Evolutionary conservation across 345 rosid species (phyloP).

Genomic region (Eucalyptus melliodora): DNA sequence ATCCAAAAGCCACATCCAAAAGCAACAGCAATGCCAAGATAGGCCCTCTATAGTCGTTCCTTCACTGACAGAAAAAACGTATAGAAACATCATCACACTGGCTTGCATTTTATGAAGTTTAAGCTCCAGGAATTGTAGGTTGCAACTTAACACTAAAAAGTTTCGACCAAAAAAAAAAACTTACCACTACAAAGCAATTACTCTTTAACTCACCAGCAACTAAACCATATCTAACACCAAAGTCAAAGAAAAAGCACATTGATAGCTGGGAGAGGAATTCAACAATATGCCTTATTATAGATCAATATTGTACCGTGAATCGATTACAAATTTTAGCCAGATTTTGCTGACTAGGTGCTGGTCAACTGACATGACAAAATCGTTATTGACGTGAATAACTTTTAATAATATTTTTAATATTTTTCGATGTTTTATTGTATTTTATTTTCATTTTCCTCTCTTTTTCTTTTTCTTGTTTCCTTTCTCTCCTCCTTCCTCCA

Average conservation of each 20-base stretch:
- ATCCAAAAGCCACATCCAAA: not conserved
- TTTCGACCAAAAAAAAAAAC: not conserved
- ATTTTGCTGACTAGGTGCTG: accelerated
- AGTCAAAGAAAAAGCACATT: not conserved
- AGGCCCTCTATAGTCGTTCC: not conserved
- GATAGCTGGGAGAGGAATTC: not conserved
- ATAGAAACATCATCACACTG: not conserved
- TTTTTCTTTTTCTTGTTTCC: too few relatives aligned
- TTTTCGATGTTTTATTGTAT: too few relatives aligned
- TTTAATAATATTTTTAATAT: too few relatives aligned
- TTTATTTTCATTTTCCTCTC: too few relatives aligned
- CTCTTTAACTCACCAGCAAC: not conserved
- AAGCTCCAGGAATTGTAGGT: not conserved
- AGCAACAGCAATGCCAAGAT: not conserved
- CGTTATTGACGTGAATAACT: accelerated
- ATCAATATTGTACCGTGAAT: not conserved
- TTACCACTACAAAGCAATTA: not conserved
- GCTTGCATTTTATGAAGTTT: not conserved
- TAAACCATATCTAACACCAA: not conserved
- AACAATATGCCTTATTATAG: not conserved
- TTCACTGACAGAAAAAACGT: not conserved
- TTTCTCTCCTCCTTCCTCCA: too few relatives aligned
- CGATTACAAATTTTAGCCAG: accelerated
- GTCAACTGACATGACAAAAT: too few relatives aligned
- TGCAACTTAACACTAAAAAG: not conserved